phyloP scores from a whole-genome alignment of 345 rosid genomes.

The Psidium friedrichsthalianum region DNA sequence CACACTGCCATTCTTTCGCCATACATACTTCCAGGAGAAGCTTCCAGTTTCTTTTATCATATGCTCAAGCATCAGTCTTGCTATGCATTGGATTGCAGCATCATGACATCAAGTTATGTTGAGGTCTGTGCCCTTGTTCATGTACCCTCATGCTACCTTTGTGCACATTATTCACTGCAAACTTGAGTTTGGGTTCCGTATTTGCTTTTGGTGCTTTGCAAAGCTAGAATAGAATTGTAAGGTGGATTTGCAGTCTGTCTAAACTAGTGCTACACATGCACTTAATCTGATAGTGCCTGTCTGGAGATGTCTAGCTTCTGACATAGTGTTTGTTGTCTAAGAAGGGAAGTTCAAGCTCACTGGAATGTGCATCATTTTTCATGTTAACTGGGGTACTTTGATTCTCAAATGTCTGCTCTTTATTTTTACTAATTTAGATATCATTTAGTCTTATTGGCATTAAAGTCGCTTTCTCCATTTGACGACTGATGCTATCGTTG shows the following conservation, averaged over 20 bases:
- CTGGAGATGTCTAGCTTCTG: neutral
- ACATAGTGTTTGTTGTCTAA: neutral
- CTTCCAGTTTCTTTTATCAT: constrained; percentile 59
- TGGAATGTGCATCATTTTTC: neutral
- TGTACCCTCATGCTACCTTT: neutral
- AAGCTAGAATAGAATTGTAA: neutral
- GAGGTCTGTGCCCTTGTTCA: constrained; percentile 40
- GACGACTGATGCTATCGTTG: neutral
- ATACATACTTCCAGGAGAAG: constrained; percentile 66
- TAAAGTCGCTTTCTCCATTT: neutral
- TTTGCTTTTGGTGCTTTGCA: neutral
- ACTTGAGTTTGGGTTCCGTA: neutral
- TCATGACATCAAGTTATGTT: constrained; percentile 40
- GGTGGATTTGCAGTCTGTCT: neutral
- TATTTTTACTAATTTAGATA: neutral
- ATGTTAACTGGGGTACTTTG: neutral
- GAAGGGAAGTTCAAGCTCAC: neutral
- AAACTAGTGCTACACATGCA: neutral
- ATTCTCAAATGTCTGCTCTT: neutral
- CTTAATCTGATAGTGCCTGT: neutral
- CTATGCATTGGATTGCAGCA: constrained; percentile 83
- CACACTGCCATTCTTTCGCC: constrained; percentile 62
- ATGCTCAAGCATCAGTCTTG: constrained; percentile 76
- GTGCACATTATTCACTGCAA: neutral
- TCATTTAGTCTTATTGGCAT: neutral